Evolutionary conservation across 2,329 filamentous ascomycete genomes (phyloP), one percentile per base, ranked within the genome.

Genomic region (Aspergillus melleus): DNA sequence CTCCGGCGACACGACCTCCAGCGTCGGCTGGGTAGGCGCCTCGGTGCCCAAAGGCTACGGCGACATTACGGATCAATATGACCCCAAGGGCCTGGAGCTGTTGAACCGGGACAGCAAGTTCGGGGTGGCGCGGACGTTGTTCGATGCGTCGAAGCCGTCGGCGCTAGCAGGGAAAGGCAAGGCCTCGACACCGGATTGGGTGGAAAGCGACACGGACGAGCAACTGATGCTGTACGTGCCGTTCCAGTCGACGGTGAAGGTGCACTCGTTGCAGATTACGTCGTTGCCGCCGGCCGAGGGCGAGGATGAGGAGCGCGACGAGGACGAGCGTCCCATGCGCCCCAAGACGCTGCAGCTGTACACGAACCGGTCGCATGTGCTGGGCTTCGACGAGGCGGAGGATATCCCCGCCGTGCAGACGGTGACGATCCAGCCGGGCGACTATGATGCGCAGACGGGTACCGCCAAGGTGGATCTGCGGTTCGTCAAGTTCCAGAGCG

Each of bases 401-500:
- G 91, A 94, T 70, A 88, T 90, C 55, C 84, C 88, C 52, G 85
- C 91, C 0, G 93, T 91, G 16, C 95, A 99, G 77, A 84, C 83
- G 55, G 86, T 97, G 61, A 88, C 88, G 69, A 83, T 99, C 49
- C 82, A 84, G 62, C 81, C 88, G 50, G 83, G 84, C 55, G 91
- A 96, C 71, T 99, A 95, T 94, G 90, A 92, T 75, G 62, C 72
- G 53, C 81, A 83, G 49, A 86, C 90, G 14, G 89, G 88, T 54
- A 94, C 91, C 9, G 89, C 87, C 14, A 90, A 83, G 68, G 79
- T 94, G 56, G 79, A 84, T 49, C 79, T 98, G 69, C 90, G 93
- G 14, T 97, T 94, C 72, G 95, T 99, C 78, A 97, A 97, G 80
- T 99, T 98, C 82, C 95, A 98, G 79, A 96, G 92, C 72, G 90